Percentiles rank a stretch among this genome's conserved stretches.
phyloP scores from a whole-genome alignment of 2,329 filamentous ascomycete species.

The Monilinia aucupariae region DNA sequence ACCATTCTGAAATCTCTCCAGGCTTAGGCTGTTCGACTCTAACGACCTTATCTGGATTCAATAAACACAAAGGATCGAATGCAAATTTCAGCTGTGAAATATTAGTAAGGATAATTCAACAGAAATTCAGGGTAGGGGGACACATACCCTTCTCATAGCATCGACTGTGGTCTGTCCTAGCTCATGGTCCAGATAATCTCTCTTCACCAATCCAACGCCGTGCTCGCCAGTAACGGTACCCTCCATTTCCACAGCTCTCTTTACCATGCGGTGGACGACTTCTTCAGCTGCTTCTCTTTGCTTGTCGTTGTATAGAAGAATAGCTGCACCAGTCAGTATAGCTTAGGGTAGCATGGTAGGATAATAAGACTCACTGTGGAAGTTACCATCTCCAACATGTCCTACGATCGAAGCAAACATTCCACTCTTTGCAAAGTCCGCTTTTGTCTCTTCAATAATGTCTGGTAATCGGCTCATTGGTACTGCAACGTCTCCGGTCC shows the following conservation, averaged over 20 bases:
- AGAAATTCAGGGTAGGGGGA: background rate
- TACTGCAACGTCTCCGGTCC: conserved; percentile 83
- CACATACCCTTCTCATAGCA: conserved; percentile 69
- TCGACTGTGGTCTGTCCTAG: conserved; percentile 70
- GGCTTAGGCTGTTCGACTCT: conserved; percentile 52
- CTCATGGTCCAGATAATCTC: conserved; percentile 76
- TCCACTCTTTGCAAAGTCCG: conserved; percentile 51
- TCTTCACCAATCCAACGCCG: conserved; percentile 76
- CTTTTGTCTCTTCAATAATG: conserved; percentile 72
- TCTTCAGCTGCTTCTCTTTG: conserved; percentile 63
- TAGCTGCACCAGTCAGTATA: conserved; percentile 34
- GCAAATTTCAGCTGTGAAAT: conserved; percentile 64
- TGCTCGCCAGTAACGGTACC: conserved; percentile 84
- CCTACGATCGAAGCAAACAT: conserved; percentile 61
- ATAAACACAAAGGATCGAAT: conserved; percentile 66
- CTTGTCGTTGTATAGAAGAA: conserved; percentile 59
- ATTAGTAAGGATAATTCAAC: conserved; percentile 10
- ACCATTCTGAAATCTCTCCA: conserved; percentile 45
- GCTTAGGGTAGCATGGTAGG: background rate
- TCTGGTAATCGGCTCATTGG: conserved; percentile 68
- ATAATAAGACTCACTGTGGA: conserved; percentile 48
- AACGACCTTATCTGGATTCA: conserved; percentile 64
- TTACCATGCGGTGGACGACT: conserved; percentile 78
- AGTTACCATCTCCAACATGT: conserved; percentile 73
- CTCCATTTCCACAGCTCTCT: conserved; percentile 77